Evolutionary conservation across 371 early-diverging fungal species (phyloP).

Genomic region (Phascolomyces articulosus): DNA sequence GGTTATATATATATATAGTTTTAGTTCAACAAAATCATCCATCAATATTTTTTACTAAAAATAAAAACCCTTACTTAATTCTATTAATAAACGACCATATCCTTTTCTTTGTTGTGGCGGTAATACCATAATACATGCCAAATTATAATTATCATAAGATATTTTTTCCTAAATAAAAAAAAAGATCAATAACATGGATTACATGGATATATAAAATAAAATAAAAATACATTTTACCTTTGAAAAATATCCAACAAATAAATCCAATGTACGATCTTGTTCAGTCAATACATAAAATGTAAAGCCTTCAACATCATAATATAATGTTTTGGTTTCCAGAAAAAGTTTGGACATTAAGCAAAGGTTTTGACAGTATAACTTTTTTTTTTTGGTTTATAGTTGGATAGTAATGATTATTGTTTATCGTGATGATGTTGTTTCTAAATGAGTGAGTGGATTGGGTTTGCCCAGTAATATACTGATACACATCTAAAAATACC

Average conservation of each 20-base stretch:
- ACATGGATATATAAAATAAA: too few relatives aligned
- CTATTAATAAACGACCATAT: constrained; percentile 86
- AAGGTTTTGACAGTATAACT: constrained; percentile 95
- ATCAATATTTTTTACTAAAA: background rate
- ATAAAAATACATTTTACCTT: constrained; percentile 37
- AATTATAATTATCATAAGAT: constrained; percentile 80
- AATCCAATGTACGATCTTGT: constrained; percentile 49
- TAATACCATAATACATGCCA: constrained; percentile 87
- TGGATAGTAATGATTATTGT: background rate
- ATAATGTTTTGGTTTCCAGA: constrained; percentile 98
- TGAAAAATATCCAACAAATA: constrained; percentile 73
- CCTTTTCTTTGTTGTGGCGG: constrained; percentile 89
- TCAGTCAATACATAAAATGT: constrained; percentile 95
- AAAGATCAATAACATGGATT: background rate
- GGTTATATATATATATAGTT: background rate
- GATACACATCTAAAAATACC: too few relatives aligned
- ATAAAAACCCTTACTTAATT: constrained; percentile 65
- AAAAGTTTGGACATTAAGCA: constrained; percentile 94
- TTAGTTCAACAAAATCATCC: too few relatives aligned
- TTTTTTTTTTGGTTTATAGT: background rate
- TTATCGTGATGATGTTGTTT: too few relatives aligned
- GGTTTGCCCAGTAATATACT: too few relatives aligned
- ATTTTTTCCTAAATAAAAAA: constrained; percentile 57
- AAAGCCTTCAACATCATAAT: constrained; percentile 98
- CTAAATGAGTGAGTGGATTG: constrained; percentile 29